A percentile compares a stretch with the other conserved stretches of the same genome.
phyloP scores from a whole-genome alignment of 768 basidiomycete species.

The Phlebiopsis gigantea region DNA sequence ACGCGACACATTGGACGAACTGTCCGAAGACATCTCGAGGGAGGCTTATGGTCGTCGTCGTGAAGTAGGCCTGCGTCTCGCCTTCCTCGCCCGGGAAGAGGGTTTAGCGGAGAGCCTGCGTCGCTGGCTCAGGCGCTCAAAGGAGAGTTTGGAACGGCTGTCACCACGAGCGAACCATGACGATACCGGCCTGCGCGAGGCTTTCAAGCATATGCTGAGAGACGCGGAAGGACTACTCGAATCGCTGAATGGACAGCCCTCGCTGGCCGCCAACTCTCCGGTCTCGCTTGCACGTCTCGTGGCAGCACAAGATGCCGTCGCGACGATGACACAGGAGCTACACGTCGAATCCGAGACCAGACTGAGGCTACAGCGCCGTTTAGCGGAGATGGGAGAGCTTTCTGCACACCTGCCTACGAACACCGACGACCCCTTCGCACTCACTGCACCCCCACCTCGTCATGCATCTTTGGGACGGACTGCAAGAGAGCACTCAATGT shows the following conservation, averaged over 20 bases:
- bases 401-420: too few species aligned
- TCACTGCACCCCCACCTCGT: neutral
- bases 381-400: neutral
- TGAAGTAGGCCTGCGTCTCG: conserved; percentile 62
- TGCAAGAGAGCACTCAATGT: neutral
- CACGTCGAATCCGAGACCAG: conserved; percentile 39
- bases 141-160: conserved; percentile 32
- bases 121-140: conserved; percentile 49
- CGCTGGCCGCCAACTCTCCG: conserved; percentile 25
- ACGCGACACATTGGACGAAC: conserved; percentile 59
- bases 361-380: neutral
- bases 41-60: conserved; percentile 70
- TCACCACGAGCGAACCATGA: conserved; percentile 6
- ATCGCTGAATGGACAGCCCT: conserved; percentile 30
- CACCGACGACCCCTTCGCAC: neutral
- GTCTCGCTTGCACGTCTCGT: conserved; percentile 51
- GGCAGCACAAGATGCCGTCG: conserved; percentile 43
- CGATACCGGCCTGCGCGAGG: conserved; percentile 10
- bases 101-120: conserved; percentile 46
- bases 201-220: conserved; percentile 29
- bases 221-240: conserved; percentile 32
- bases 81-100: conserved; percentile 63
- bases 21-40: conserved; percentile 64
- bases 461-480: neutral
- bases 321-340: conserved; percentile 52